Evolutionary conservation across 495 filamentous ascomycete species (phyloP).

Genomic region (Penicillium psychrofluorescens): DNA sequence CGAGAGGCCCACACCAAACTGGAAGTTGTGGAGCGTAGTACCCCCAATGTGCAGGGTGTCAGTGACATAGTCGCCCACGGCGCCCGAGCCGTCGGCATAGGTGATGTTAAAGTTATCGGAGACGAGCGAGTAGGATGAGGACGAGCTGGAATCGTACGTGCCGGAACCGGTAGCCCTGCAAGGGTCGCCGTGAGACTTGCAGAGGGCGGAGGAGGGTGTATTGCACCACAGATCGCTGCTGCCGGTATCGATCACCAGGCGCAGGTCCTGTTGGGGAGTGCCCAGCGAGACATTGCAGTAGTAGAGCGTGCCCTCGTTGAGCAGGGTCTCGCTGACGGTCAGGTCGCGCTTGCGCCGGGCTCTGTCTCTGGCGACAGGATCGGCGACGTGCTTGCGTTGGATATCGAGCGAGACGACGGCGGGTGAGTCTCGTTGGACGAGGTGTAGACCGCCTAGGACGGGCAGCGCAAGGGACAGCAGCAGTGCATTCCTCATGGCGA

Average conservation of each 20-base stretch:
- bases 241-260: slow-evolving; percentile 71
- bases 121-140: slow-evolving; percentile 74
- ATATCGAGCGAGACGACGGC: slow-evolving; percentile 32
- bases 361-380: slow-evolving; percentile 28
- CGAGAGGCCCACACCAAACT: slow-evolving; percentile 80
- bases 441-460: slow-evolving; percentile 13
- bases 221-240: slow-evolving; percentile 92
- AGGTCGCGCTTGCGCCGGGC: slow-evolving; percentile 26
- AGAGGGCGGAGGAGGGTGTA: slow-evolving; percentile 55
- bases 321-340: slow-evolving; percentile 26
- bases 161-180: slow-evolving; percentile 47
- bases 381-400: slow-evolving; percentile 24
- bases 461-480: slow-evolving; percentile 14
- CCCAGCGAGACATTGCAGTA: slow-evolving; percentile 66
- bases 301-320: slow-evolving; percentile 52
- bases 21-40: slow-evolving; percentile 52
- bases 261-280: slow-evolving; percentile 57
- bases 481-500: slow-evolving; percentile 14
- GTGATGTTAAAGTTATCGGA: slow-evolving; percentile 80
- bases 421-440: slow-evolving; percentile 26
- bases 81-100: slow-evolving; percentile 81
- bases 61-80: slow-evolving; percentile 73
- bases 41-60: slow-evolving; percentile 69
- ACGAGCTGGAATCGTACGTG: slow-evolving; percentile 65
- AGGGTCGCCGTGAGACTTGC: slow-evolving; percentile 31